These are phyloP conservation scores for Laguncularia racemosa DNA, from an alignment of 345 rosid species.

Conservation along the genomic window DNA sequence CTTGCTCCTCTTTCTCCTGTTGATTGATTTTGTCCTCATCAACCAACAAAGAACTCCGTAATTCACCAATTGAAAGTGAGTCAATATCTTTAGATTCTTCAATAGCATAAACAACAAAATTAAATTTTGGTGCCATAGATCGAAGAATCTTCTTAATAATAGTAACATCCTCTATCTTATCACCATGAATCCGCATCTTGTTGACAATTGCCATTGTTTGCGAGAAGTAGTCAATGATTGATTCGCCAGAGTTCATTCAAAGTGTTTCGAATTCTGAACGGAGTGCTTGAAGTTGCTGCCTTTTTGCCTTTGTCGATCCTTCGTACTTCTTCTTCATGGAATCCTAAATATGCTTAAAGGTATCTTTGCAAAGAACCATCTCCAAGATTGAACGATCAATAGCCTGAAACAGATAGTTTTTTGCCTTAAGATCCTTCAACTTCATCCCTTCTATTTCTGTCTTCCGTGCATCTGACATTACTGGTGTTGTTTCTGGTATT, in stretches of 20 bases:
- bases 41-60: too few relatives aligned
- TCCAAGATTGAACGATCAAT: neutral
- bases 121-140: too few relatives aligned
- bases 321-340: slow-evolving; percentile 3
- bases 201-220: neutral
- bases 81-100: too few relatives aligned
- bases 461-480: neutral
- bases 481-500: too few relatives aligned
- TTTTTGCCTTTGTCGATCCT: neutral
- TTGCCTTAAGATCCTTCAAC: neutral
- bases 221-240: neutral
- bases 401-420: neutral
- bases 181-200: neutral
- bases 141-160: slow-evolving; percentile 3
- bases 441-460: neutral
- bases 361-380: neutral
- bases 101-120: too few relatives aligned
- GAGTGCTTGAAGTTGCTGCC: neutral
- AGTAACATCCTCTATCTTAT: neutral
- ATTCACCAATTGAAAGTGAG: too few relatives aligned
- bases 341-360: slow-evolving; percentile 2
- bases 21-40: too few relatives aligned
- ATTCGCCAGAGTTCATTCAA: neutral
- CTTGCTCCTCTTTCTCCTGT: too few relatives aligned
- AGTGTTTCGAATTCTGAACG: neutral